Base-by-base conservation (phyloP, 805 yeast species). In the Candida vaughaniae region DNA sequence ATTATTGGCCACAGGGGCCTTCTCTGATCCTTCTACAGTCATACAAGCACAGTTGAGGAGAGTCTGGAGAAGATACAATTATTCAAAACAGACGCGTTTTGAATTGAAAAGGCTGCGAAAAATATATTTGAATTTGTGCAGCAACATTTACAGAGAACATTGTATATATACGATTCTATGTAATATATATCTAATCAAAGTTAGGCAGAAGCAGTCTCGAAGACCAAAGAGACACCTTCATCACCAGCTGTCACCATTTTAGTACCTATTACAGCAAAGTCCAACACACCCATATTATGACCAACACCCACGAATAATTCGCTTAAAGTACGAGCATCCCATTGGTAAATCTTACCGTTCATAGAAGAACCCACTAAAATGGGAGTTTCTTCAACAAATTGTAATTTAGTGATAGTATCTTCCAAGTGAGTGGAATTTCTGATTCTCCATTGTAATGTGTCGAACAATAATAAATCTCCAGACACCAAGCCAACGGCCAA, bases 171-270 rank as follows among this genome's bases (percentile, higher is more conserved):
- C n/a, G n/a, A n/a, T n/a, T n/a, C n/a, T n/a, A n/a, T n/a, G n/a
- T n/a, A n/a, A n/a, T n/a, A n/a, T n/a, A n/a, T n/a, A n/a, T n/a
- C n/a, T n/a, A n/a, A n/a, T n/a, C n/a, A n/a, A n/a, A n/a, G n/a
- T n/a, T n/a, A n/a, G n/a, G n/a, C n/a, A n/a, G n/a, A n/a, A n/a
- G n/a, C n/a, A 31, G 41, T 40, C 31, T 47, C 69, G 50, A 80
- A 89, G 8, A 91, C 77, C 46, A 91, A 68, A 9, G 95, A 78
- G 22, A 93, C 96, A 48, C 96, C 96, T 61, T 93, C 99, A 59
- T 93, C 99, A 46, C 97, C 97, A 10, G 96, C 99, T 15, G 97
- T 87, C 25, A 89, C 73, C 30, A 93, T 53, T 56, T 82, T 80
- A 35, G 74, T 71, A 18, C 88, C 91, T 39, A 80, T 76, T 29